Evolutionary conservation across 345 rosid species (phyloP).

Genomic region (Eutrema yunnanense): DNA sequence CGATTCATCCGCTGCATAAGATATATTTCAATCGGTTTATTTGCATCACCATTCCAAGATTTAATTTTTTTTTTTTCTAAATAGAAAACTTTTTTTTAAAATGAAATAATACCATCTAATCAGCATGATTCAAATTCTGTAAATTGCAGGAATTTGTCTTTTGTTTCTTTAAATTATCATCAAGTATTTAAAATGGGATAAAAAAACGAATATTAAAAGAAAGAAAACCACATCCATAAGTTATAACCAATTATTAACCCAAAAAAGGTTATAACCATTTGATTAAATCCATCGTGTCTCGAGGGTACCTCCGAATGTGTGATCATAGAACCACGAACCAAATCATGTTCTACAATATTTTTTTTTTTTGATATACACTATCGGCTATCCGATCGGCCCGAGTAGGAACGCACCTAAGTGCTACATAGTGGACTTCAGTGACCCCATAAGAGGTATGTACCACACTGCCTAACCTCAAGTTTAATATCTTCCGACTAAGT

Average conservation of each 20-base stretch:
- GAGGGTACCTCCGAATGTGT: constrained; percentile 27
- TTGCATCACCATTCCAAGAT: not conserved
- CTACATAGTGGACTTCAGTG: too few relatives aligned
- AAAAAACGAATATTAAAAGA: not conserved
- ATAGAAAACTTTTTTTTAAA: not conserved
- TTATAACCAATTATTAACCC: constrained; percentile 9
- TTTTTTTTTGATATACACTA: too few relatives aligned
- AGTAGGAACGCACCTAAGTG: too few relatives aligned
- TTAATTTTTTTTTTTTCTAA: not conserved
- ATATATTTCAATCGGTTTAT: not conserved
- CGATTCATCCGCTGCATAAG: not conserved
- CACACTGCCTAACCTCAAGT: too few relatives aligned
- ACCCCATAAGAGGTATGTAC: too few relatives aligned
- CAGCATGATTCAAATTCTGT: constrained; percentile 16
- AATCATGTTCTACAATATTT: constrained; percentile 26
- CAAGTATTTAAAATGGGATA: not conserved
- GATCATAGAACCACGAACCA: constrained; percentile 34
- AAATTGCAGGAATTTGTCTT: not conserved
- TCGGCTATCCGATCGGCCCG: too few relatives aligned
- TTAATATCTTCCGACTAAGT: too few relatives aligned
- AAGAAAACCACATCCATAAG: constrained; percentile 20
- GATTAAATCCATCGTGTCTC: constrained; percentile 18
- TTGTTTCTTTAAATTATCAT: constrained; percentile 10
- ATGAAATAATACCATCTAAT: not conserved
- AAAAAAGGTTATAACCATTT: not conserved